Conservation (phyloP, 768 basidiomycete species). For the Sarcomyxa edulis region DNA sequence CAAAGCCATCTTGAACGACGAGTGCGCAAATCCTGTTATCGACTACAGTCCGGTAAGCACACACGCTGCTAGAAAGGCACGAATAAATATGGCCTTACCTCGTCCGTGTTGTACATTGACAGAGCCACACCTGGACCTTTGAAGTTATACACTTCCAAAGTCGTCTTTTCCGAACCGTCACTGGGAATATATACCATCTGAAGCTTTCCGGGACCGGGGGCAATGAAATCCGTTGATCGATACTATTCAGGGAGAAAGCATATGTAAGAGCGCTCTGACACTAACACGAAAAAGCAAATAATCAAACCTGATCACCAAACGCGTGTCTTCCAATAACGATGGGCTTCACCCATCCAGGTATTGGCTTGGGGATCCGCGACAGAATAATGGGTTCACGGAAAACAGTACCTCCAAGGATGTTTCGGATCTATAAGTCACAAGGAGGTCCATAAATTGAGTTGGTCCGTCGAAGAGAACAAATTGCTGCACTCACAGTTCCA, state of each 20-base stretch:
- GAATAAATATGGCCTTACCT: conserved; percentile 37
- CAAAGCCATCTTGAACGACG: conserved; percentile 95
- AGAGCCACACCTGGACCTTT: conserved; percentile 89
- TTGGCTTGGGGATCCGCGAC: conserved; percentile 81
- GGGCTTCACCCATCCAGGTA: conserved; percentile 96
- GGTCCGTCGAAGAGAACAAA: conserved; percentile 4
- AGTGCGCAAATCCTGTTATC: conserved; percentile 92
- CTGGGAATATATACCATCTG: conserved; percentile 86
- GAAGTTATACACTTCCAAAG: conserved; percentile 89
- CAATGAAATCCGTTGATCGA: conserved; percentile 89
- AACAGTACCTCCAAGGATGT: conserved; percentile 96
- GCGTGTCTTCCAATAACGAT: conserved; percentile 97
- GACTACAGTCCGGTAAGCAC: conserved; percentile 39
- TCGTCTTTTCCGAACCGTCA: conserved; percentile 62
- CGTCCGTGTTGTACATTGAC: conserved; percentile 98
- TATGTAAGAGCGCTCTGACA: not conserved
- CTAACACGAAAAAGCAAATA: not conserved
- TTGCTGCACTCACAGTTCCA: conserved; percentile 65
- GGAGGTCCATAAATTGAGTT: conserved; percentile 1
- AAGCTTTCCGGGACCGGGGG: conserved; percentile 88
- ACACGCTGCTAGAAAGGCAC: not conserved
- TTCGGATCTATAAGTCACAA: conserved; percentile 66
- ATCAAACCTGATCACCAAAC: conserved; percentile 89
- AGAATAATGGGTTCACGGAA: conserved; percentile 99
- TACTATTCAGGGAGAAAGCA: conserved; percentile 50